These are phyloP conservation scores for Lizonia empirigonia DNA, from an alignment of 2,329 filamentous ascomycete genomes.

Conservation along the genomic window DNA sequence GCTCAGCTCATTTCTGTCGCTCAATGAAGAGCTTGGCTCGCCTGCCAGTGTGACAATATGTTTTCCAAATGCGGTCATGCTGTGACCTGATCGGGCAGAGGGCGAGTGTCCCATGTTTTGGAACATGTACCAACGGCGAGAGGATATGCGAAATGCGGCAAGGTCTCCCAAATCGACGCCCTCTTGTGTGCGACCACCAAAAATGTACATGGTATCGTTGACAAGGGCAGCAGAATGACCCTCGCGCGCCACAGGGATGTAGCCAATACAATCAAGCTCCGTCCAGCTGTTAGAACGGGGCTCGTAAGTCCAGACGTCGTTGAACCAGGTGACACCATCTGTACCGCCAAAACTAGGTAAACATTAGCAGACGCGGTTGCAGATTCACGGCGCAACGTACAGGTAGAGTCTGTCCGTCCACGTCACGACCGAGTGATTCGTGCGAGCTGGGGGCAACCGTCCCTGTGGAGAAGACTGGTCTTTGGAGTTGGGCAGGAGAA, in stretches of 20 bases:
- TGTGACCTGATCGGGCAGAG: constrained; percentile 91
- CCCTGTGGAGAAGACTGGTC: constrained; percentile 51
- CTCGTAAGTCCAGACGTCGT: constrained; percentile 97
- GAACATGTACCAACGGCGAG: constrained; percentile 96
- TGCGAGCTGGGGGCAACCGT: constrained; percentile 75
- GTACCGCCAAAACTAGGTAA: constrained; percentile 85
- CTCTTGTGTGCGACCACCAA: constrained; percentile 93
- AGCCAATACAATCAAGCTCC: constrained; percentile 93
- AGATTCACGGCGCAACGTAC: constrained; percentile 58
- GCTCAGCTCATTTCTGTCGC: constrained; percentile 81
- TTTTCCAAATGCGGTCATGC: constrained; percentile 95
- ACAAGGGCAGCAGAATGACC: constrained; percentile 93
- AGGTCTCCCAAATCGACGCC: constrained; percentile 91
- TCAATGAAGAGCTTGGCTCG: constrained; percentile 86
- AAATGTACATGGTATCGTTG: constrained; percentile 99
- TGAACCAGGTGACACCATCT: constrained; percentile 96
- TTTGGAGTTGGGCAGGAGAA: constrained; percentile 78
- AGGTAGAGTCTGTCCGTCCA: constrained; percentile 93
- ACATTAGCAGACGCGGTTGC: constrained; percentile 15
- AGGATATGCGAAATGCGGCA: constrained; percentile 81
- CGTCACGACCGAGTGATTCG: constrained; percentile 91
- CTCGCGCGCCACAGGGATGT: constrained; percentile 91
- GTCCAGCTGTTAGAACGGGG: constrained; percentile 81
- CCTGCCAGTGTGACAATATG: constrained; percentile 91
- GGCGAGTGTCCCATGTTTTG: constrained; percentile 99